These are phyloP conservation scores for Pachyrhizus erosus DNA, from an alignment of 306 rosid species.

Conservation along the genomic window DNA sequence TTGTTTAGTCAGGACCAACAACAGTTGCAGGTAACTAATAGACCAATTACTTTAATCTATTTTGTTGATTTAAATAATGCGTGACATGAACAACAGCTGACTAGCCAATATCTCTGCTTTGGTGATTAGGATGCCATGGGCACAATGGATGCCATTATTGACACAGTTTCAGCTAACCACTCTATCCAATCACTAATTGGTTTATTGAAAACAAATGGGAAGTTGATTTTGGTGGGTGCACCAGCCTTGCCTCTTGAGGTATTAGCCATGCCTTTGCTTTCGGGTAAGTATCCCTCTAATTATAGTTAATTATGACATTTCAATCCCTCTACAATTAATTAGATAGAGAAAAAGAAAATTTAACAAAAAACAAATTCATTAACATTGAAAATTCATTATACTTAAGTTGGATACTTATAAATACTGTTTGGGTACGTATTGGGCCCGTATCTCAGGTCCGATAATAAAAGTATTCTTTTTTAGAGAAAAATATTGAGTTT, in stretches of 20 bases:
- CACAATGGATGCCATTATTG: constrained; percentile 59
- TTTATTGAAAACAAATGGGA: constrained; percentile 50
- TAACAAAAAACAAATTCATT: not conserved
- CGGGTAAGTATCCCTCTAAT: constrained; percentile 12
- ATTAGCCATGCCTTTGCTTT: constrained; percentile 38
- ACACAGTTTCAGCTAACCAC: constrained; percentile 53
- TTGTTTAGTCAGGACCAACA: constrained; percentile 52
- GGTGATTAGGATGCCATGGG: constrained; percentile 38
- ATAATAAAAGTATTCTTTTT: no score
- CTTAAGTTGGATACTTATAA: no score
- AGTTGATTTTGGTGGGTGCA: constrained; percentile 52
- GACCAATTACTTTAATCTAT: not conserved
- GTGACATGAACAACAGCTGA: not conserved
- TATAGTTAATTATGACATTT: not conserved
- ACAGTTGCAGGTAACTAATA: constrained; percentile 41
- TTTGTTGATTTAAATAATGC: not conserved
- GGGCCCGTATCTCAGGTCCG: no score
- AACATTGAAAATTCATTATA: not conserved
- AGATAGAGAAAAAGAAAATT: no score
- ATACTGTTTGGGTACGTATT: no score
- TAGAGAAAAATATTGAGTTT: no score
- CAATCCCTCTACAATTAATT: not conserved
- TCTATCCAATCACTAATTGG: constrained; percentile 43
- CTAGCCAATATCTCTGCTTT: not conserved
- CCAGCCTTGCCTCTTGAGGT: constrained; percentile 42